These are phyloP conservation scores for Russula griseocarnosa DNA, from an alignment of 768 basidiomycete species.

Conservation along the genomic window DNA sequence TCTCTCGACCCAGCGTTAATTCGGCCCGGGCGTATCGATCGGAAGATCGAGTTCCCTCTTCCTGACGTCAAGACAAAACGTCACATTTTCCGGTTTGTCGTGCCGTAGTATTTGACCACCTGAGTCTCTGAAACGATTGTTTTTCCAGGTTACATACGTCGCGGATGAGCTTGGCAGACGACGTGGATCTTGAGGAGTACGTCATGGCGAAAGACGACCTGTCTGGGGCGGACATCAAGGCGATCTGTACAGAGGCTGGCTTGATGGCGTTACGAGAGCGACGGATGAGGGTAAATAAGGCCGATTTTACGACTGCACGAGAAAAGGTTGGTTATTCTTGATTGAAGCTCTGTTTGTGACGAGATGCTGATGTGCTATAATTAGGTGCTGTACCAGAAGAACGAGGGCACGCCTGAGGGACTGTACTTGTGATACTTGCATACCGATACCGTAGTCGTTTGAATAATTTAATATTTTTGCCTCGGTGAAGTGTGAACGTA, in stretches of 20 bases:
- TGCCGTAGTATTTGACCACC: not conserved
- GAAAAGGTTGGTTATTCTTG: slow-evolving; percentile 67
- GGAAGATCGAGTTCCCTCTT: slow-evolving; percentile 97
- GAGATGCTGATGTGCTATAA: slow-evolving; percentile 23
- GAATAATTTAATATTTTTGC: slow-evolving; percentile 17
- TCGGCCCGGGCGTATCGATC: slow-evolving; percentile 95
- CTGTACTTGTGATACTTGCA: slow-evolving; percentile 59
- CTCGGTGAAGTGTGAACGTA: not conserved
- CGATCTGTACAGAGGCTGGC: slow-evolving; percentile 98
- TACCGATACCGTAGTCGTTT: slow-evolving; percentile 15
- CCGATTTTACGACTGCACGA: slow-evolving; percentile 83
- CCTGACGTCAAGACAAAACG: slow-evolving; percentile 99
- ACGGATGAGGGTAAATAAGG: slow-evolving; percentile 90
- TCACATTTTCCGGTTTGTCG: slow-evolving; percentile 84
- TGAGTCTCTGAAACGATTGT: slow-evolving; percentile 18
- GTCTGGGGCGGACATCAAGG: slow-evolving; percentile 98
- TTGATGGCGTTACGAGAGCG: slow-evolving; percentile 90
- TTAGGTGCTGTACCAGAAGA: slow-evolving; percentile 90
- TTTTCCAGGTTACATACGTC: slow-evolving; percentile 75
- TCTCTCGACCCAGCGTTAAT: slow-evolving; percentile 96
- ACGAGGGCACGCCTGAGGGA: slow-evolving; percentile 92
- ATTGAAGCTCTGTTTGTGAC: slow-evolving; percentile 13
- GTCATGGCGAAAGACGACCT: slow-evolving; percentile 94
- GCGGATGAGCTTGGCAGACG: slow-evolving; percentile 83
- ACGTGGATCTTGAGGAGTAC: slow-evolving; percentile 94